These are phyloP conservation scores for Xylaria sp. DNA, from an alignment of 2,329 filamentous ascomycete species.

Conservation along the genomic window DNA sequence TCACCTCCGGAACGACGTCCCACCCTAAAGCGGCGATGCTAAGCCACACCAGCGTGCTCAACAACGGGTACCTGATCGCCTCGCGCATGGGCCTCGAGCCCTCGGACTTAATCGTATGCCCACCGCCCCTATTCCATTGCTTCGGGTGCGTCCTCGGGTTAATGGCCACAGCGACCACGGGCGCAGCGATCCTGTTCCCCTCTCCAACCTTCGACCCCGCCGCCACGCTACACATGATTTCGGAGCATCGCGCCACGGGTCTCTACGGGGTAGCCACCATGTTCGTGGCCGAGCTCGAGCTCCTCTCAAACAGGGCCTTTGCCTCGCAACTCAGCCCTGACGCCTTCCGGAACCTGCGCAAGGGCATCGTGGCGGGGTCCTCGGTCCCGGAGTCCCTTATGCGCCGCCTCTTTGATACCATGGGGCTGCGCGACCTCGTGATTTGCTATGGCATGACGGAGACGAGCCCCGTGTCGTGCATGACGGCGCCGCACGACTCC, in stretches of 20 bases:
- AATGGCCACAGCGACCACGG: constrained; percentile 87
- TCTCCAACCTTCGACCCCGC: constrained; percentile 83
- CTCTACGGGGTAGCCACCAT: constrained; percentile 94
- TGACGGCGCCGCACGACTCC: constrained; percentile 81
- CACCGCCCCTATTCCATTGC: constrained; percentile 86
- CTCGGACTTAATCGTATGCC: constrained; percentile 79
- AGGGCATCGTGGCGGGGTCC: constrained; percentile 90
- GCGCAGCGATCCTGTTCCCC: constrained; percentile 83
- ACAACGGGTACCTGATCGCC: constrained; percentile 87
- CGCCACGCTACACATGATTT: constrained; percentile 67
- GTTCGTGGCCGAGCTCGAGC: constrained; percentile 86
- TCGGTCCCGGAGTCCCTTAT: constrained; percentile 85
- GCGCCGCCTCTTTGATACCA: constrained; percentile 70
- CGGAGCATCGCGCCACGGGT: constrained; percentile 61
- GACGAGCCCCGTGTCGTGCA: constrained; percentile 77
- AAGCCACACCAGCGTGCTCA: constrained; percentile 83
- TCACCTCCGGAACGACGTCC: constrained; percentile 94
- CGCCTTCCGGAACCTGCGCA: constrained; percentile 61
- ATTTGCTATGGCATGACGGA: constrained; percentile 99
- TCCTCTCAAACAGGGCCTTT: constrained; percentile 61
- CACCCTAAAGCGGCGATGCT: constrained; percentile 91
- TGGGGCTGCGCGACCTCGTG: constrained; percentile 82
- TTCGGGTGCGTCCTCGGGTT: constrained; percentile 93
- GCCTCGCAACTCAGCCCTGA: constrained; percentile 32
- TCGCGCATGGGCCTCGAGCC: constrained; percentile 80